phyloP scores from a whole-genome alignment of 148 eudicot species.

The Suaeda aralocaspica region DNA sequence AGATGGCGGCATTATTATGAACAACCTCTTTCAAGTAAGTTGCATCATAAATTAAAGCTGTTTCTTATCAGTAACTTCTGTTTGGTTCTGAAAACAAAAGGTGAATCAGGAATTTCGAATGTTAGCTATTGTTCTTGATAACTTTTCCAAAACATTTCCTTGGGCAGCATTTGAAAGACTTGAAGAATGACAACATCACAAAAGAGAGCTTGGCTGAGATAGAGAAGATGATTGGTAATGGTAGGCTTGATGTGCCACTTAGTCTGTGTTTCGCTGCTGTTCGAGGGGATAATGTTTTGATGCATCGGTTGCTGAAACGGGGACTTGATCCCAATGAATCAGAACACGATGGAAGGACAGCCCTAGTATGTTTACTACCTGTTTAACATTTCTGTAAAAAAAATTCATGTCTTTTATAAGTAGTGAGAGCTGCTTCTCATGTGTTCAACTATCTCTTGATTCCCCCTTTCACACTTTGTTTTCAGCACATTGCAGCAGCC shows the following conservation, averaged over 20 bases:
- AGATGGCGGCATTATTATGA: slow-evolving; percentile 67
- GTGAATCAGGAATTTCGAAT: not conserved
- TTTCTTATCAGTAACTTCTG: not conserved
- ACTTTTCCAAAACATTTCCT: not conserved
- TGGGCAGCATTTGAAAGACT: slow-evolving; percentile 60
- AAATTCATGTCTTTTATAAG: not conserved
- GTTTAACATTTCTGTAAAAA: not conserved
- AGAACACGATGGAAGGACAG: slow-evolving; percentile 74
- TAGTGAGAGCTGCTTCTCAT: not conserved
- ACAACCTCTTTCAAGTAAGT: slow-evolving; percentile 63
- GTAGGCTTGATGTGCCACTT: slow-evolving; percentile 72
- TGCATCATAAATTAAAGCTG: not conserved
- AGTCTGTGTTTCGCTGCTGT: slow-evolving; percentile 73
- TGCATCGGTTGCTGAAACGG: slow-evolving; percentile 56
- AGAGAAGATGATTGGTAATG: slow-evolving; percentile 70
- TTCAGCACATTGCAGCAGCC: slow-evolving; percentile 90
- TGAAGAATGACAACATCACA: slow-evolving; percentile 44
- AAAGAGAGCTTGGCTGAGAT: slow-evolving; percentile 60
- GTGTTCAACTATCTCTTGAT: not conserved
- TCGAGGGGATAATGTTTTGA: slow-evolving; percentile 57
- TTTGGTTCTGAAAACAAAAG: not conserved
- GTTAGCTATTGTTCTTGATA: not conserved
- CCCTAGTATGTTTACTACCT: slow-evolving; percentile 43
- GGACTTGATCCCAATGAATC: slow-evolving; percentile 93
- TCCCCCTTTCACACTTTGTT: not conserved